Conservation (phyloP, 768 basidiomycete genomes). For the Candolleomyces eurysporus region DNA sequence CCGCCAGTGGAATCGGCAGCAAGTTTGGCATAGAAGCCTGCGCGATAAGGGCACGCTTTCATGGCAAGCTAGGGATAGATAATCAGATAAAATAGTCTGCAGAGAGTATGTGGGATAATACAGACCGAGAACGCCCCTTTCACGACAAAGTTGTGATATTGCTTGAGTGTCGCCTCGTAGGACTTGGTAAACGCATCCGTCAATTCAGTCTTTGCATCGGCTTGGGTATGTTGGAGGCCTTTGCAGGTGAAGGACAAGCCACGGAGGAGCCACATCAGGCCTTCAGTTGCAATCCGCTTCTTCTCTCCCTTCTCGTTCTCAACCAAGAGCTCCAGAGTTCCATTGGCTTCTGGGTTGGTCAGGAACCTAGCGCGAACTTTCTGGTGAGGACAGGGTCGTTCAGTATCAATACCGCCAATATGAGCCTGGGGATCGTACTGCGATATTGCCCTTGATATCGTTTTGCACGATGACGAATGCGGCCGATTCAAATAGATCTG, state of each 20-base stretch:
- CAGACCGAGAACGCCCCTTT: slow-evolving; percentile 56
- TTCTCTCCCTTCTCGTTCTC: slow-evolving; percentile 84
- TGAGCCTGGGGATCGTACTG: slow-evolving; percentile 45
- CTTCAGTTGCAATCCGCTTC: slow-evolving; percentile 86
- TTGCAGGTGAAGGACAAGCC: slow-evolving; percentile 88
- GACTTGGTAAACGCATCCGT: slow-evolving; percentile 71
- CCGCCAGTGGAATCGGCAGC: slow-evolving; percentile 58
- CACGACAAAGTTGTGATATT: slow-evolving; percentile 79
- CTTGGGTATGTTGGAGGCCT: slow-evolving; percentile 71
- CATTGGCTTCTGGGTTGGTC: slow-evolving; percentile 58
- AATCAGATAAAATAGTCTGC: not conserved
- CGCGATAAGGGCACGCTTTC: slow-evolving; percentile 66
- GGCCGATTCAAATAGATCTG: slow-evolving; percentile 82
- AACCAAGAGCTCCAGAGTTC: slow-evolving; percentile 82
- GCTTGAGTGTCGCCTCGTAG: slow-evolving; percentile 80
- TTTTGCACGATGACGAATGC: slow-evolving; percentile 82
- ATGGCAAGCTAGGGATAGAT: slow-evolving; percentile 48
- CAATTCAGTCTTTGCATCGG: slow-evolving; percentile 63
- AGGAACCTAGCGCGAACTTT: slow-evolving; percentile 87
- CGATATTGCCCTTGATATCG: slow-evolving; percentile 91
- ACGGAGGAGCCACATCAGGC: slow-evolving; percentile 90
- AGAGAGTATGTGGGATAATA: slow-evolving; percentile 18
- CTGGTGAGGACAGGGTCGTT: slow-evolving; percentile 36
- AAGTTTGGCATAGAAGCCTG: slow-evolving; percentile 66
- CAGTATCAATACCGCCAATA: not conserved